These are phyloP conservation scores for Bothriochloa decipiens DNA, from an alignment of 176 grass and related monocot species.

Conservation along the genomic window DNA sequence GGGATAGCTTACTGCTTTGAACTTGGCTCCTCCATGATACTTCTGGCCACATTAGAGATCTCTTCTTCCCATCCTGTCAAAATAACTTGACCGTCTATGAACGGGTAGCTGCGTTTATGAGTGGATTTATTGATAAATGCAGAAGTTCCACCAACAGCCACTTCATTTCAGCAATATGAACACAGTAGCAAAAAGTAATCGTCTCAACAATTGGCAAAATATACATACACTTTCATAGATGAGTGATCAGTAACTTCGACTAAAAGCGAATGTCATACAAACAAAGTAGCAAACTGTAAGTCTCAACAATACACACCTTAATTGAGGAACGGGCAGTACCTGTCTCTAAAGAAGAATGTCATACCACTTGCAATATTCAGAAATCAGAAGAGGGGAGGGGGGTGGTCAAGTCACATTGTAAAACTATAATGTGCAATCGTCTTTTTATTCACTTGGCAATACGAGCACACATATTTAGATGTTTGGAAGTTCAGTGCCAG, in stretches of 20 bases:
- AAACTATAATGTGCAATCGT: background rate
- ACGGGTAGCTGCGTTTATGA: constrained; percentile 46
- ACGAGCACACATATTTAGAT: background rate
- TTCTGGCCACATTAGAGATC: constrained; percentile 63
- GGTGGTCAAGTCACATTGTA: background rate
- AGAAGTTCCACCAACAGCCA: background rate
- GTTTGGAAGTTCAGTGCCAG: background rate
- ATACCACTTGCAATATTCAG: background rate
- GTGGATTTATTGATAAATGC: constrained; percentile 16
- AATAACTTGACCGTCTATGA: constrained; percentile 55
- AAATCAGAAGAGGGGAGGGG: no score
- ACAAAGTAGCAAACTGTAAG: background rate
- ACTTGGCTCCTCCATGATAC: constrained; percentile 65
- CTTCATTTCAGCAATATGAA: background rate
- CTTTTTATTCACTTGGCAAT: background rate
- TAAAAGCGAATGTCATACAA: background rate
- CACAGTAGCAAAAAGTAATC: background rate
- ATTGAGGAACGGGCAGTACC: background rate
- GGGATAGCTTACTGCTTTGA: constrained; percentile 60
- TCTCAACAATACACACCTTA: background rate
- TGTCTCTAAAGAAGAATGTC: background rate
- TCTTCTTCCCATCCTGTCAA: constrained; percentile 81
- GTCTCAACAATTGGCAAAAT: background rate
- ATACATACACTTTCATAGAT: background rate
- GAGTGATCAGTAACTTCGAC: background rate